Percentiles rank a stretch among this genome's conserved stretches.
Conservation (phyloP, 2,329 filamentous ascomycete species). For the Hypoxylon sp. region DNA sequence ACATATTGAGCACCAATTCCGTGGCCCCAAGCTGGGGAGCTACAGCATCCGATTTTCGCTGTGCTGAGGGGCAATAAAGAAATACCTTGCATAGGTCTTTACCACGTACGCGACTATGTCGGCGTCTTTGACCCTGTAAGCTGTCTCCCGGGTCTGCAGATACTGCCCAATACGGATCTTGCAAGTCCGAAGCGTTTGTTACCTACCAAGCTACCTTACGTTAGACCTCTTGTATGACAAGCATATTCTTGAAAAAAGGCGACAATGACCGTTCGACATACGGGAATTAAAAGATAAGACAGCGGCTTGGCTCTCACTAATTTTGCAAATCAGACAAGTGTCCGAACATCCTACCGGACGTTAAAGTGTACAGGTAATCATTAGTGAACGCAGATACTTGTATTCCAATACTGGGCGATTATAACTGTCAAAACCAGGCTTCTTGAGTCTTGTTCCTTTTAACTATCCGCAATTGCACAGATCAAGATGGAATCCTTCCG, state of each 20-base stretch:
- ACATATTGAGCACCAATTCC: conserved; percentile 20
- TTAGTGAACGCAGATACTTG: conserved; percentile 5
- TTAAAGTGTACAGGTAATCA: conserved; percentile 2
- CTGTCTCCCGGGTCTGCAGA: conserved; percentile 27
- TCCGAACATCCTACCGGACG: conserved; percentile 9
- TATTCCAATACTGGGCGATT: conserved; percentile 13
- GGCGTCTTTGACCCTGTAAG: conserved; percentile 33
- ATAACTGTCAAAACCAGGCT: conserved; percentile 14
- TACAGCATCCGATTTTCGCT: conserved; percentile 44
- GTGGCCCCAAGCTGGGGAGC: conserved; percentile 24
- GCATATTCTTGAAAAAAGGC: conserved; percentile 8
- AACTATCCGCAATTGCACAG: conserved; percentile 32
- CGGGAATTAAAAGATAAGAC: conserved; percentile 29
- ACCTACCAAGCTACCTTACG: conserved; percentile 17
- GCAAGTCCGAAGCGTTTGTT: conserved; percentile 23
- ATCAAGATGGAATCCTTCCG: conserved; percentile 41
- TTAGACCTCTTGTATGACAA: conserved; percentile 26
- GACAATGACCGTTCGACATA: conserved; percentile 23
- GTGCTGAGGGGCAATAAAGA: conserved; percentile 25
- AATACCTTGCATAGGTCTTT: conserved; percentile 37
- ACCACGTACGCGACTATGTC: conserved; percentile 40
- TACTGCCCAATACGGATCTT: conserved; percentile 34
- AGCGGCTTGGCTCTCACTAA: conserved; percentile 17
- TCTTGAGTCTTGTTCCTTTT: conserved; percentile 10
- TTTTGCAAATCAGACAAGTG: conserved; percentile 28